phyloP scores from a whole-genome alignment of 805 yeast genomes.

The Sungouiella blattae region DNA sequence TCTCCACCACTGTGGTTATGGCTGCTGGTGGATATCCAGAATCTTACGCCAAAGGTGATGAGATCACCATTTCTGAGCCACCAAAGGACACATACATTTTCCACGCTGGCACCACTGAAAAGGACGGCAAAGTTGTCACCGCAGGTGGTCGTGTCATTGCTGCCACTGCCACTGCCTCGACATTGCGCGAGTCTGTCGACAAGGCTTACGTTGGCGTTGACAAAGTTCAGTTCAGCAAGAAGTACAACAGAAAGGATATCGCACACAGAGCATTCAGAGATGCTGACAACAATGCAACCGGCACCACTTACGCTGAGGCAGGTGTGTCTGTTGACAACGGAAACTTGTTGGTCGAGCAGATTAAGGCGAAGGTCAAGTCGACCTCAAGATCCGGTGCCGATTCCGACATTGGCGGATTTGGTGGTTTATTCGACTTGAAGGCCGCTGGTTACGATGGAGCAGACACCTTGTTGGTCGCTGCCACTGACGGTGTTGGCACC shows the following conservation, averaged over 20 bases:
- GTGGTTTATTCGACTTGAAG: conserved; percentile 89
- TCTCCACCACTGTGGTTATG: conserved; percentile 89
- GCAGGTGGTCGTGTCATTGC: conserved; percentile 98
- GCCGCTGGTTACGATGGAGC: conserved; percentile 82
- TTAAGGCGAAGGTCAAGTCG: conserved; percentile 85
- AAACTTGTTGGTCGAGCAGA: conserved; percentile 81
- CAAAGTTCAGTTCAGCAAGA: conserved; percentile 64
- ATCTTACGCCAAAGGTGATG: conserved; percentile 79
- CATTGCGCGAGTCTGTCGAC: conserved; percentile 77
- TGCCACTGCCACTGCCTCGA: conserved; percentile 76
- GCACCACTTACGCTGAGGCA: conserved; percentile 86
- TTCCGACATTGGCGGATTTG: conserved; percentile 97
- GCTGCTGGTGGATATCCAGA: conserved; percentile 98
- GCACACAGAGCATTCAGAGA: conserved; percentile 93
- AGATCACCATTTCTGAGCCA: conserved; percentile 52
- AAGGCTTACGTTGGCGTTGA: conserved; percentile 84
- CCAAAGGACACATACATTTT: conserved; percentile 69
- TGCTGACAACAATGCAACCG: conserved; percentile 22
- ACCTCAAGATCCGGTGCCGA: conserved; percentile 96
- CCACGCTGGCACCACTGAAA: conserved; percentile 89
- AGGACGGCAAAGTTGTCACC: conserved; percentile 64
- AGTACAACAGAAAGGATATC: conserved; percentile 87
- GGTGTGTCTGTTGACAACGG: conserved; percentile 99
- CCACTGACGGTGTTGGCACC: conserved; percentile 99
- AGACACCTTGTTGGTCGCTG: conserved; percentile 85